Evolutionary conservation across 108 stramenopile species (phyloP), one percentile per base, ranked within the genome.

Genomic region (Cyclotella cryptica): DNA sequence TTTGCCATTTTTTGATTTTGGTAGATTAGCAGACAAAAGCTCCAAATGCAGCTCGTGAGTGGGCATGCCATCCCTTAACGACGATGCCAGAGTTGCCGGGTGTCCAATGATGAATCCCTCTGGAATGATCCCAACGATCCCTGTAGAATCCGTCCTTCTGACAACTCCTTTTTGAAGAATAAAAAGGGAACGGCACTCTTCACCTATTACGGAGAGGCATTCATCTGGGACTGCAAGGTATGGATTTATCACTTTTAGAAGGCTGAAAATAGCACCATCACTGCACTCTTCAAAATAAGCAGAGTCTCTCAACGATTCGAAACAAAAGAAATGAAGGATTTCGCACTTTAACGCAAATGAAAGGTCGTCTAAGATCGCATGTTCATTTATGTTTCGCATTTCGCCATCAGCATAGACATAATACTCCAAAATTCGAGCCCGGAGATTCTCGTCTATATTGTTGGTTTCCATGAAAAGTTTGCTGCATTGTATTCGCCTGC

Each of bases 101-200:
- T 86, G 85, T 22, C 85, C 85, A 64, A 86, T 86, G 10, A 86
- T 70, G 18, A 73, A 40, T 15, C 85, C 85, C 43, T 68, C 71
- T 4, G 78, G 52, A 30, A 83, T 27, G 28, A 41, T 43, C 39
- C 73, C 28, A 1, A 45, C 13, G 5, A 41, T 57, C 19, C 78
- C 78, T 0, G 51, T 60, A 39, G 72, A 39, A 45, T 82, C 80
- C 35, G 21, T 53, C 28, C 17, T 30, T 27, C 27, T 66, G 17
- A 81, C 68, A 1, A 44, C 27, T n/a, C 85, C 85, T 66, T 80
- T 81, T 52, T 83, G 80, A 62, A 86, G 68, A 39, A 86, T 72
- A 30, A 62, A 86, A 13, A 86, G 26, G 15, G 35, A 44, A 35
- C 66, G 49, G 66, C 76, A 78, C 26, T 69, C 68, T 73, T 86